Evolutionary conservation across 176 grass and related monocot species (phyloP), one percentile per base, ranked within the genome.

Genomic region (Oryza punctata): DNA sequence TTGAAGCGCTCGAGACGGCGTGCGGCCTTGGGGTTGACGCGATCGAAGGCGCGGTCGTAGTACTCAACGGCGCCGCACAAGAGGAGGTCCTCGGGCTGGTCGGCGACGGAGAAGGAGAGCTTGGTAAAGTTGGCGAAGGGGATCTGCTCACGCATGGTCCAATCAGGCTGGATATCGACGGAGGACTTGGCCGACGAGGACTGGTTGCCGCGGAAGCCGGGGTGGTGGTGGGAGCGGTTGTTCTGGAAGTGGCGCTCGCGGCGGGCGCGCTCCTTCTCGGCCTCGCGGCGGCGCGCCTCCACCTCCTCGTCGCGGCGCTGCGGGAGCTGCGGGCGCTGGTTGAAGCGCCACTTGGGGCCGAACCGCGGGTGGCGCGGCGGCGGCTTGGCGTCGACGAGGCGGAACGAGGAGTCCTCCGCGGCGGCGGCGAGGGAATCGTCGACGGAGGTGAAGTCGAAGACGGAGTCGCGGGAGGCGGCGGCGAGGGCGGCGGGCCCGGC

Each of bases 261-360:
- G 67, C 90, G 88, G 57, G 94, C 88, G 63, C 94, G 90, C 60
- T 93, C 91, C 83, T 93, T 93, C 88, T 96, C 94, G 21, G 86
- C 88, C 79, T 93, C 84, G 61, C 94, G 88, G 76, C 94, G 85
- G 33, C 80, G 80, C 47, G 94, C 94, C 88, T 96, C 94, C 5
- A 96, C 94, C 88, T 96, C 94, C 86, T 96, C 94, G 43, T 96
- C 94, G 10, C 87, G 90, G 72, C 94, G 90, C 77, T 96, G 94
- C 21, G 94, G 94, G n/a, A 96, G 90, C 72, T 91, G 88, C 6
- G 88, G 86, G 1, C 91, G 86, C 77, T 93, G 91, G 49, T 96
- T 88, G 80, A 86, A 93, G 15, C 94, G 82, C 91, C 94, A 96
- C 69, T 80, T 90, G 16, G 94, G 94, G 7, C 94, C 94, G 61